Evolutionary conservation across 768 basidiomycete species (phyloP).

Genomic region (Xanthoconium stramineum): DNA sequence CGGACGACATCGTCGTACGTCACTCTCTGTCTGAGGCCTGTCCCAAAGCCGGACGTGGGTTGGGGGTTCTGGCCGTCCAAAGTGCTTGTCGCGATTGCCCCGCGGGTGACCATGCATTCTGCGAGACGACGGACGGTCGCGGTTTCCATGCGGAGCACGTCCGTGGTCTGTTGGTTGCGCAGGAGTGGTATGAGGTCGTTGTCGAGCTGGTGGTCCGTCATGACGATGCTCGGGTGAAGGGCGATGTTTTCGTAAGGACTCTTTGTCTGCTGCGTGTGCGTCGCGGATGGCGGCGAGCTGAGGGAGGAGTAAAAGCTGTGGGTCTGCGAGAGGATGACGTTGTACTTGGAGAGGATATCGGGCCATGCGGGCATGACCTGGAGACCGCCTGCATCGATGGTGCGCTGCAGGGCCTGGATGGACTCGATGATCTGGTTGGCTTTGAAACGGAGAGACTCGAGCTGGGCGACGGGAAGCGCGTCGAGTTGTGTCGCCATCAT

Average conservation of each 20-base stretch:
- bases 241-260: slow-evolving; percentile 61
- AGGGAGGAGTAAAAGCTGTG: slow-evolving; percentile 72
- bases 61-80: slow-evolving; percentile 39
- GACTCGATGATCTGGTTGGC: slow-evolving; percentile 78
- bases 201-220: slow-evolving; percentile 69
- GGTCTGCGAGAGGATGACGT: slow-evolving; percentile 77
- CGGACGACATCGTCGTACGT: slow-evolving; percentile 57
- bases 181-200: slow-evolving; percentile 69
- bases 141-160: slow-evolving; percentile 69
- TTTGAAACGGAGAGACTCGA: slow-evolving; percentile 77
- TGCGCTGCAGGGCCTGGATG: slow-evolving; percentile 60
- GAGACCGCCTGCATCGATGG: slow-evolving; percentile 55
- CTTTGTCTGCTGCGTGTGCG: slow-evolving; percentile 7
- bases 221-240: slow-evolving; percentile 55
- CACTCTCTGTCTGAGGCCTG: slow-evolving; percentile 21
- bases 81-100: slow-evolving; percentile 41
- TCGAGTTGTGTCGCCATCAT: slow-evolving; percentile 7
- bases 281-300: slow-evolving; percentile 34
- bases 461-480: slow-evolving; percentile 58
- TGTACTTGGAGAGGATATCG: slow-evolving; percentile 84
- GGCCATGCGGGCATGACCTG: slow-evolving; percentile 79
- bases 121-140: slow-evolving; percentile 68
- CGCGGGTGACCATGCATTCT: slow-evolving; percentile 61
- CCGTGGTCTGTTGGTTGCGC: slow-evolving; percentile 76
- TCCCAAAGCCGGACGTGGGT: slow-evolving; percentile 24